Conservation (phyloP, 2,329 filamentous ascomycete species). For the Penicillium polonicum region DNA sequence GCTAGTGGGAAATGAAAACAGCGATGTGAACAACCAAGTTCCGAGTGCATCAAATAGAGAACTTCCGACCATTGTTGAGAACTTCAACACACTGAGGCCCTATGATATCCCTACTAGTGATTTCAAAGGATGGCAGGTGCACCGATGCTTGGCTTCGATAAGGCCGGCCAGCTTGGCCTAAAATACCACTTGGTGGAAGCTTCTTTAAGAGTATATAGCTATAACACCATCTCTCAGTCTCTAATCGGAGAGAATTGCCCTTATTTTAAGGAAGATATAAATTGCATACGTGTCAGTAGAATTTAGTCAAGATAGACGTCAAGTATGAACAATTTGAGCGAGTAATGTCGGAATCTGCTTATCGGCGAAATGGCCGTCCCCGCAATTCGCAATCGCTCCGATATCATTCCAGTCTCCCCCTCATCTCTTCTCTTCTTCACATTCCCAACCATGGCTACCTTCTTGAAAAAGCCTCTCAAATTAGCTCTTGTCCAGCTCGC, state of each 20-base stretch:
- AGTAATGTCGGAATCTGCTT: conserved; percentile 3
- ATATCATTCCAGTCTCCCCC: conserved; percentile 2
- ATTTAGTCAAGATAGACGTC: not conserved
- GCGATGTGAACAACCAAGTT: no score
- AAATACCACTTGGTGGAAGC: not conserved
- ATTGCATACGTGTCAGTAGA: not conserved
- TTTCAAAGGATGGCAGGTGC: not conserved
- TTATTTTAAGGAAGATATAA: no score
- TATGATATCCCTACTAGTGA: not conserved
- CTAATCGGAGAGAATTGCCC: not conserved
- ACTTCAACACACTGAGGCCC: not conserved
- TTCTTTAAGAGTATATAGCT: not conserved
- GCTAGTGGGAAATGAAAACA: no score
- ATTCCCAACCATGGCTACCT: conserved; percentile 45
- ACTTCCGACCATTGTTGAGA: not conserved
- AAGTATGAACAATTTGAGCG: not conserved
- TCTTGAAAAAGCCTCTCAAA: conserved; percentile 75
- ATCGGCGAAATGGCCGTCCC: conserved; percentile 11
- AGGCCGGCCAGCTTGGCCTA: not conserved
- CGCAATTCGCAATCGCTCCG: conserved; percentile 11
- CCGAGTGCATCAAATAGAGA: not conserved
- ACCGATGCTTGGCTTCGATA: not conserved
- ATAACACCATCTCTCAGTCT: not conserved
- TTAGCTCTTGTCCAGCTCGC: conserved; percentile 80
- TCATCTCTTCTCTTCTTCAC: conserved; percentile 8